Evolutionary conservation across 1,284 basidiomycete species (phyloP).

Genomic region (Puccinia polysora): DNA sequence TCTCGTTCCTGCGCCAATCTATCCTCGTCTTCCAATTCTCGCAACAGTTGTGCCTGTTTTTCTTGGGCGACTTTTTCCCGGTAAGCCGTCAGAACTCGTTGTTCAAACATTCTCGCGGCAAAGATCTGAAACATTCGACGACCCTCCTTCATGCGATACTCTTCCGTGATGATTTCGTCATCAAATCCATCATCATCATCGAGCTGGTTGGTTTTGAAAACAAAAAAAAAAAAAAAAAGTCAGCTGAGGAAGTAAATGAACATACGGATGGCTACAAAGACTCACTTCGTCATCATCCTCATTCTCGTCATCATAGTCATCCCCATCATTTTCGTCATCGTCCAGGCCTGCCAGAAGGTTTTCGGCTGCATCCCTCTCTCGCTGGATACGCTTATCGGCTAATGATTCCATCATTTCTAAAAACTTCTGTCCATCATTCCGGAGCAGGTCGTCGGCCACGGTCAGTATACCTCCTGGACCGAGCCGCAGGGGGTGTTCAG

Average conservation of each 20-base stretch:
- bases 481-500: conserved; percentile 50
- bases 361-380: conserved; percentile 82
- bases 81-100: conserved; percentile 87
- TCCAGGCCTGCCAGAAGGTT: conserved; percentile 60
- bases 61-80: conserved; percentile 88
- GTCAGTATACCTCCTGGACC: conserved; percentile 83
- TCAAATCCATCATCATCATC: conserved; percentile 51
- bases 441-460: conserved; percentile 96
- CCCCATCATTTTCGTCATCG: conserved; percentile 59
- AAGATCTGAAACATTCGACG: conserved; percentile 99
- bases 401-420: conserved; percentile 99
- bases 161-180: conserved; percentile 56
- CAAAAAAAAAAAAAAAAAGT: background rate
- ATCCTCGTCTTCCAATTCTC: conserved; percentile 85
- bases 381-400: conserved; percentile 83
- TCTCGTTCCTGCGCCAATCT: conserved; percentile 72
- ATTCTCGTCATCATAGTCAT: conserved; percentile 59
- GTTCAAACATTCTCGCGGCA: conserved; percentile 99
- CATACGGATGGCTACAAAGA: background rate
- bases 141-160: conserved; percentile 94
- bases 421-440: conserved; percentile 98
- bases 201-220: conserved; percentile 44
- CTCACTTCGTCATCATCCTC: conserved; percentile 53
- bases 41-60: conserved; percentile 75
- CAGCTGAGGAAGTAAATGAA: conserved; percentile 50